These are phyloP conservation scores for Sporothrix curviconia DNA, from an alignment of 2,329 filamentous ascomycete genomes.

Conservation along the genomic window DNA sequence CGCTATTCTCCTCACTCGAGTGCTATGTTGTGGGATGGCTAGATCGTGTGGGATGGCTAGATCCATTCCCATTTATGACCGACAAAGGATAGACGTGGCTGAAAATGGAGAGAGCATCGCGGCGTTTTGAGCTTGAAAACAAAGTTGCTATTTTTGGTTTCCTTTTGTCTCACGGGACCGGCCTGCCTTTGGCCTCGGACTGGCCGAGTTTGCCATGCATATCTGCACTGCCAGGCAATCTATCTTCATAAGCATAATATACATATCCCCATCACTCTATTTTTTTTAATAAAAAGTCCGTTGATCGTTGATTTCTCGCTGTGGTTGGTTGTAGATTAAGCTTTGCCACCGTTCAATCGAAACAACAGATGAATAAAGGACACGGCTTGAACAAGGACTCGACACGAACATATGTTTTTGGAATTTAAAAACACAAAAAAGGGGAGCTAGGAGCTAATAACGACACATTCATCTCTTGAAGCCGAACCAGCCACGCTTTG, in stretches of 20 bases:
- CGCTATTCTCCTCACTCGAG: background rate
- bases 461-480: slow-evolving; percentile 49
- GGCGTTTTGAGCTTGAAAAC: background rate
- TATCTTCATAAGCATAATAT: slow-evolving; percentile 13
- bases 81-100: no score
- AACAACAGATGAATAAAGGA: no score
- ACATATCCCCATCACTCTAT: slow-evolving; percentile 17
- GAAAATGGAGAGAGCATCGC: background rate
- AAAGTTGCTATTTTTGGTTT: background rate
- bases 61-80: no score
- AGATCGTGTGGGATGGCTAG: background rate
- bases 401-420: no score
- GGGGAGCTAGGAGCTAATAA: no score
- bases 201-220: no score
- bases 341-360: no score
- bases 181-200: background rate
- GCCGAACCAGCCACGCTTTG: slow-evolving; percentile 72
- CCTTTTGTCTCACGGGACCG: background rate
- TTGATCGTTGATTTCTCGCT: no score
- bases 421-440: no score
- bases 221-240: no score
- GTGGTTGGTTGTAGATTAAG: no score
- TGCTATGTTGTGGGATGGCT: background rate
- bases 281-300: background rate
- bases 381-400: no score